Evolutionary conservation across 2,329 filamentous ascomycete species (phyloP), one percentile per base, ranked within the genome.

Genomic region (Leptographium wingfieldii): DNA sequence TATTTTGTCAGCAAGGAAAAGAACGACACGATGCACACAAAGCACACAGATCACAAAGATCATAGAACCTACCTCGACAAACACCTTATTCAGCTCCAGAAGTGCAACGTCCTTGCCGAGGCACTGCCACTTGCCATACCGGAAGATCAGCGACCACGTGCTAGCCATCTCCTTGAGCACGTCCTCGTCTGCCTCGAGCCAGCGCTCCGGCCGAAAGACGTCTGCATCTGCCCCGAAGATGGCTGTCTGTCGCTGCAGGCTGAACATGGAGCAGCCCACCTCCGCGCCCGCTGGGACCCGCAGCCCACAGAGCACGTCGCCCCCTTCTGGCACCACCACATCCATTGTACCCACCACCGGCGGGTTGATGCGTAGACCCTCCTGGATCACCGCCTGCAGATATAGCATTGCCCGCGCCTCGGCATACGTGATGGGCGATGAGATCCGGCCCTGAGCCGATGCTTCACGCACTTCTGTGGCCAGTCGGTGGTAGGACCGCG

Each of bases 331-430:
- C 2, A 69, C 70, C 55, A 65, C 66, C 59, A 60, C 62, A 33
- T 51, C 48, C 22, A 63, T 61, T 11, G 64, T 55, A 0, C 72
- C 73, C 2, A 71, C 71, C 1, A 76, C 71, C 0, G 77, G 76
- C 2, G 77, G 75, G 61, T 72, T 74, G 29, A 80, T 70, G 0
- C 79, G 71, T n/a, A 80, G 67, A 0, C 73, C 74, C 64, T 81
- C 79, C 57, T 74, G 74, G 49, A 81, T 73, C 5, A 76, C 74
- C 0, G 79, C 79, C 62, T 77, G 74, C 7, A 82, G 70, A 61
- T 79, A 81, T 0, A 73, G 72, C 10, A 80, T 69, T 3, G 65
- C 64, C 16, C 70, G 68, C 0, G 72, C 72, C 63, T 77, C 72
- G 1, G 68, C 65, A 46, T 75, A 25, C n/a, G 46, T 66, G 57